Evolutionary conservation across 805 yeast species (phyloP), one percentile per base, ranked within the genome.

Genomic region (Kodamaea kakaduensis): DNA sequence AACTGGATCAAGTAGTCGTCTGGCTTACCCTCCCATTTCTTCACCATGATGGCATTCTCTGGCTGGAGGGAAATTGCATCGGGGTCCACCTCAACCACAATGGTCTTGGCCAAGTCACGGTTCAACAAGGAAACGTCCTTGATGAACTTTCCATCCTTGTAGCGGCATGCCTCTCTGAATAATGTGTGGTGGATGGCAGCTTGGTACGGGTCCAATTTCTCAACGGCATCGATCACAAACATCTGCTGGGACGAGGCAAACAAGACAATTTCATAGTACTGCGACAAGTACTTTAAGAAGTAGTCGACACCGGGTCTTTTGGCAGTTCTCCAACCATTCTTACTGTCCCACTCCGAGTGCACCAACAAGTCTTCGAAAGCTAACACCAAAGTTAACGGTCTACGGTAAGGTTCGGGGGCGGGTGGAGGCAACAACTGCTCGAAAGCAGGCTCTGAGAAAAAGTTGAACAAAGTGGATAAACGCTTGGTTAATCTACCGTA

Each of bases 291-390:
- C 18, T 95, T 96, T 56, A 93, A 68, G 66, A 93, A 93, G 69
- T 93, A 93, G 61, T 94, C 98, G 42, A 87, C 80, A 44, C 98
- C 99, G 21, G 98, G 97, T 69, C 99, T 86, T 71, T 93, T 93
- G 19, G 96, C 97, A 10, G 97, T 90, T 67, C 93, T 81, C 99
- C 99, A 93, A 36, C 98, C 98, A 56, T 78, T 73, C 60, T 85
- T 78, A 47, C 86, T 77, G 38, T 85, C 76, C 98, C 98, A 93
- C 44, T 83, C 85, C 25, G 95, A 80, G 59, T 93, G 96, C 38
- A 90, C 77, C 54, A 93, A 73, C 41, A 93, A 67, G 53, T 93
- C 98, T 51, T 93, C 98, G 52, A 93, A 73, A 19, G 85, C 81
- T 49, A 93, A 60, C 6, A 93, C 97, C 46, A 93, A 69, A 3